A percentile compares a stretch with the other conserved stretches of the same genome.
Evolutionary conservation across 345 rosid species (phyloP).

Genomic region (Erysimum cheiranthoides): DNA sequence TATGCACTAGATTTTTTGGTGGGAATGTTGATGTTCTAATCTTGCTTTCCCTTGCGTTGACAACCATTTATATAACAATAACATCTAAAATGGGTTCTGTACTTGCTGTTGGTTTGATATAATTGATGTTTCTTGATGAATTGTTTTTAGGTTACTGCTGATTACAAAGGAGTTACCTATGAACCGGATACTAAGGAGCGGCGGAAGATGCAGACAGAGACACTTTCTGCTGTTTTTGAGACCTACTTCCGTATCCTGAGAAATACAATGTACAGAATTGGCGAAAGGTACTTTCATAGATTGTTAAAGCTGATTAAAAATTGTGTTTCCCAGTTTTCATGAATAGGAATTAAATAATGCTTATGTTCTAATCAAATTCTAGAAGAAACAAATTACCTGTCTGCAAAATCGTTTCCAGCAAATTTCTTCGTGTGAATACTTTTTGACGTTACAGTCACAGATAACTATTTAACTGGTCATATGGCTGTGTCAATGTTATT

Average conservation of each 20-base stretch:
- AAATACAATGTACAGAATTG: conserved; percentile 61
- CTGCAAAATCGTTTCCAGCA: neutral
- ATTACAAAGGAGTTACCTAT: conserved; percentile 73
- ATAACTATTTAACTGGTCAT: conserved; percentile 13
- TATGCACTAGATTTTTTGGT: conserved; percentile 13
- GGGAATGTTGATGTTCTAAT: neutral
- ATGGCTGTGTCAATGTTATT: conserved; percentile 1
- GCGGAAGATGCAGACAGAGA: conserved; percentile 78
- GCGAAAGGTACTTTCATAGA: conserved; percentile 56
- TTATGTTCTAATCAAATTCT: neutral
- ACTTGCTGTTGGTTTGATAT: conserved; percentile 14
- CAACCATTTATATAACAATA: conserved; percentile 14
- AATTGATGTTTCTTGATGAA: conserved; percentile 4
- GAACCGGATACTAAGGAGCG: conserved; percentile 64
- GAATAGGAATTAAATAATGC: neutral
- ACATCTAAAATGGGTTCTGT: neutral
- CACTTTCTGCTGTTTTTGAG: conserved; percentile 87
- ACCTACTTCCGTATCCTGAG: conserved; percentile 89
- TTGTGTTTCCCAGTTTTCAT: conserved; percentile 7
- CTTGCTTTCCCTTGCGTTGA: conserved; percentile 12
- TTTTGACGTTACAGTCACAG: conserved; percentile 22
- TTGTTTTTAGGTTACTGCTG: conserved; percentile 72
- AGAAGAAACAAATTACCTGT: neutral
- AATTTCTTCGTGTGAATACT: neutral
- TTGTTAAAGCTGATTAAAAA: conserved; percentile 17